Percentiles rank a stretch among this genome's conserved stretches.
Evolutionary conservation across 2,329 filamentous ascomycete genomes (phyloP).

Genomic region (Tolypocladium pustulatum): DNA sequence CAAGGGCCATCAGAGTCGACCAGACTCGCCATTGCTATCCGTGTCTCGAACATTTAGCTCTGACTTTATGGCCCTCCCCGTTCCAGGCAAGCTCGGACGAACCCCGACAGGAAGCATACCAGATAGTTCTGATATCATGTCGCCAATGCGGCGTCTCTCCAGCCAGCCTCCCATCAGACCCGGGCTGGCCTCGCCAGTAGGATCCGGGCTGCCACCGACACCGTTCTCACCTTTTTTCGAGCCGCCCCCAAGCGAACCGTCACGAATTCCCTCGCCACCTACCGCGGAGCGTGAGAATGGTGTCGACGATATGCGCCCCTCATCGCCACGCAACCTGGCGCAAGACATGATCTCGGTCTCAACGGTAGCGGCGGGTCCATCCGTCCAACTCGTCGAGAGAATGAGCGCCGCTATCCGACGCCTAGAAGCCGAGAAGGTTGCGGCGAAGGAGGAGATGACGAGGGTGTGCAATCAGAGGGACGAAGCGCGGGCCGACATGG

Average conservation of each 20-base stretch:
- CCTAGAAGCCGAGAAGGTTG: constrained; percentile 84
- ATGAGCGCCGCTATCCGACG: constrained; percentile 91
- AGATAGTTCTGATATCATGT: constrained; percentile 26
- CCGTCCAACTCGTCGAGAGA: constrained; percentile 87
- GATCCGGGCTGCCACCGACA: constrained; percentile 24
- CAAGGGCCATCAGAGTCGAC: constrained; percentile 35
- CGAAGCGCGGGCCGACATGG: constrained; percentile 85
- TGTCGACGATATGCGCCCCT: constrained; percentile 33
- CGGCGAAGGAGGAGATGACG: constrained; percentile 73
- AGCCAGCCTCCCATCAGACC: constrained; percentile 34
- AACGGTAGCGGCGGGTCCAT: constrained; percentile 81
- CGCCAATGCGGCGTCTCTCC: constrained; percentile 36
- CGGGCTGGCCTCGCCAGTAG: constrained; percentile 24
- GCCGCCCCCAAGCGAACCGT: constrained; percentile 20
- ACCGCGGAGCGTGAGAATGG: constrained; percentile 39
- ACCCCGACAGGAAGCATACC: constrained; percentile 36
- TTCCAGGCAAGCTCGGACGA: constrained; percentile 22
- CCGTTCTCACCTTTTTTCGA: constrained; percentile 44
- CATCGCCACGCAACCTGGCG: constrained; percentile 57
- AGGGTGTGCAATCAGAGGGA: constrained; percentile 79
- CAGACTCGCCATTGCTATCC: constrained; percentile 43
- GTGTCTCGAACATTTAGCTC: constrained; percentile 42
- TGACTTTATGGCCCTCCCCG: constrained; percentile 38
- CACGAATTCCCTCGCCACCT: constrained; percentile 24
- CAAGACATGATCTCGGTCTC: constrained; percentile 84